These are phyloP conservation scores for Sordariomycetes sp. DNA, from an alignment of 2,329 filamentous ascomycete species.

Conservation along the genomic window DNA sequence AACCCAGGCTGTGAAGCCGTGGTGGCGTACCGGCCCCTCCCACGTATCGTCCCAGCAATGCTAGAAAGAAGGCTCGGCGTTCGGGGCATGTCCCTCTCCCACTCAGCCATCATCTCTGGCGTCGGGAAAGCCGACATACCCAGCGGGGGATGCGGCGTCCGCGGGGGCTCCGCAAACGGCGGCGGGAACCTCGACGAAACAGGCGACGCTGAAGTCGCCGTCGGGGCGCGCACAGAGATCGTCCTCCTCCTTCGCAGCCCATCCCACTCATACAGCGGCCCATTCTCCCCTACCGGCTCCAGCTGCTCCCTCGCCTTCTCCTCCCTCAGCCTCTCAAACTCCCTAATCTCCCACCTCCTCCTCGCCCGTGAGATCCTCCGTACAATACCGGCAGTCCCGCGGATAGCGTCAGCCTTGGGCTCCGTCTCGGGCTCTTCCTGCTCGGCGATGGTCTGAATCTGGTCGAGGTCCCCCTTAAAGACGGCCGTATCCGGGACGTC, in stretches of 20 bases:
- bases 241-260: constrained; percentile 65
- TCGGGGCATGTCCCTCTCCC: constrained; percentile 19
- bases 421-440: constrained; percentile 94
- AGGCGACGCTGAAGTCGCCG: background rate
- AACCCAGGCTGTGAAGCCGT: constrained; percentile 16
- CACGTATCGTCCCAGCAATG: constrained; percentile 42
- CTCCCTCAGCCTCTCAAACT: constrained; percentile 64
- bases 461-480: constrained; percentile 84
- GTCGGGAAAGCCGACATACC: constrained; percentile 79
- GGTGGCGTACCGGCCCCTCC: constrained; percentile 18
- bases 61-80: constrained; percentile 35
- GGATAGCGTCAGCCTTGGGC: constrained; percentile 90
- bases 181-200: constrained; percentile 5
- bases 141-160: constrained; percentile 53
- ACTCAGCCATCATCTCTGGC: constrained; percentile 40
- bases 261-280: constrained; percentile 71
- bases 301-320: constrained; percentile 62
- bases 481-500: constrained; percentile 90
- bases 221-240: constrained; percentile 16
- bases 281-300: constrained; percentile 65
- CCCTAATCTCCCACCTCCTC: constrained; percentile 66
- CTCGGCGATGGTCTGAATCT: constrained; percentile 88
- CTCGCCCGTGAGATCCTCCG: constrained; percentile 66
- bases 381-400: constrained; percentile 78
- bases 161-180: constrained; percentile 18